phyloP scores from a whole-genome alignment of 2,329 filamentous ascomycete genomes.

The Cytospora piceae region DNA sequence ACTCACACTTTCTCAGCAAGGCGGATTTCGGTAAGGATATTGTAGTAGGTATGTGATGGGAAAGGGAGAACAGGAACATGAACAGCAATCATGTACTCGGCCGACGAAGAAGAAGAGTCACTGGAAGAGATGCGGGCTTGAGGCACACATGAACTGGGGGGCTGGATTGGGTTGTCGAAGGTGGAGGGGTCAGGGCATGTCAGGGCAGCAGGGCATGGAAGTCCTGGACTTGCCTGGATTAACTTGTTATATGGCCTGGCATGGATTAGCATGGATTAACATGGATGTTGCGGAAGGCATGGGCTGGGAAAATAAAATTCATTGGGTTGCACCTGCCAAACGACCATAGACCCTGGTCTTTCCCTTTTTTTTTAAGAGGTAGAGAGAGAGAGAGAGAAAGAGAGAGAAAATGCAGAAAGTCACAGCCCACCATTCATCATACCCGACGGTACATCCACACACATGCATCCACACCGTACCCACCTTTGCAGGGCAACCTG shows the following conservation, averaged over 20 bases:
- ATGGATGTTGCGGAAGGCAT: not conserved
- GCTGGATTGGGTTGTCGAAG: not conserved
- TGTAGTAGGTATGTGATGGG: not conserved
- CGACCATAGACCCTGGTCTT: not conserved
- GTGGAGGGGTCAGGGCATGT: too few species aligned
- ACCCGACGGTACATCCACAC: not conserved
- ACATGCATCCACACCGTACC: not conserved
- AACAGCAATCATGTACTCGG: not conserved
- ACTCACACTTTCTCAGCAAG: not conserved
- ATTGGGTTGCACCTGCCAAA: constrained; percentile 4
- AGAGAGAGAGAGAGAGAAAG: too few species aligned
- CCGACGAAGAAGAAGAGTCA: constrained; percentile 4
- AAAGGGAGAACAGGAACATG: not conserved
- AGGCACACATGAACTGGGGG: constrained; percentile 1
- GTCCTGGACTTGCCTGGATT: too few species aligned
- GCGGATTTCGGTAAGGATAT: not conserved
- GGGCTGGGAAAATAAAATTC: constrained; percentile 10
- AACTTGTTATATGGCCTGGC: not conserved
- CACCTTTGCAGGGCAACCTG: not conserved
- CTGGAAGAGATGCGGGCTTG: not conserved
- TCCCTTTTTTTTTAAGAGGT: not conserved
- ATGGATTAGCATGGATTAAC: not conserved
- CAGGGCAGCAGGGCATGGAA: too few species aligned
- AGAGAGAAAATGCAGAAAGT: not conserved
- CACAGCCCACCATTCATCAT: not conserved